Evolutionary conservation across 2,329 filamentous ascomycete species (phyloP).

Genomic region (Fusarium temperatum): DNA sequence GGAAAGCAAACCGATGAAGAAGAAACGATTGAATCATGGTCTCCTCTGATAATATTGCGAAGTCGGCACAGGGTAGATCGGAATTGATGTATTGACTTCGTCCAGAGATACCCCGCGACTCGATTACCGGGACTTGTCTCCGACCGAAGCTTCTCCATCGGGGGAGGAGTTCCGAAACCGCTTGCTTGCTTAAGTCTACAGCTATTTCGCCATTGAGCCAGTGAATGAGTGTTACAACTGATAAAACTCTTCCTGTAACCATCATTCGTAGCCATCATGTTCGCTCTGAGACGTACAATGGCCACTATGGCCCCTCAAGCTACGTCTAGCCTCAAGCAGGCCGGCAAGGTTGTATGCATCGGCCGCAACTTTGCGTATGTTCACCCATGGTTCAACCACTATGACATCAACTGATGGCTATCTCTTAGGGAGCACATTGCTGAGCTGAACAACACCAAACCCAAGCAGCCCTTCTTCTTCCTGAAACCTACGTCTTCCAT

Average conservation of each 20-base stretch:
- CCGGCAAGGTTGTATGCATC: constrained; percentile 88
- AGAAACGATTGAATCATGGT: not conserved
- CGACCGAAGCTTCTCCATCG: constrained; percentile 42
- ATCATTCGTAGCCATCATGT: constrained; percentile 44
- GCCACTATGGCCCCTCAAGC: constrained; percentile 54
- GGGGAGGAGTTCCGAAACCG: constrained; percentile 33
- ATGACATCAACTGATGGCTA: constrained; percentile 12
- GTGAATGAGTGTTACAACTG: not conserved
- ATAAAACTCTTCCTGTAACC: not conserved
- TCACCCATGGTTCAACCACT: not conserved
- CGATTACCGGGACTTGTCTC: constrained; percentile 29
- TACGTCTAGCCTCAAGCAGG: constrained; percentile 57
- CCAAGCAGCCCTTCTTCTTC: constrained; percentile 99
- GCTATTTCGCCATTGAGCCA: constrained; percentile 1
- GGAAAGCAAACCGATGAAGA: not conserved
- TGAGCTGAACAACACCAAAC: constrained; percentile 86
- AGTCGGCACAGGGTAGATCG: constrained; percentile 8
- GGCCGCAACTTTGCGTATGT: constrained; percentile 93
- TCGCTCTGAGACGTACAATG: constrained; percentile 50
- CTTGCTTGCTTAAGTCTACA: not conserved
- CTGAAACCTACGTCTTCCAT: constrained; percentile 92
- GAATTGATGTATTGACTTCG: not conserved
- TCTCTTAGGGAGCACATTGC: constrained; percentile 82
- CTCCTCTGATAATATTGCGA: constrained; percentile 1
- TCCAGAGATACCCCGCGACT: constrained; percentile 2